Conservation (phyloP, 768 basidiomycete genomes). For the Tylopilus plumbeoviolaceoides region DNA sequence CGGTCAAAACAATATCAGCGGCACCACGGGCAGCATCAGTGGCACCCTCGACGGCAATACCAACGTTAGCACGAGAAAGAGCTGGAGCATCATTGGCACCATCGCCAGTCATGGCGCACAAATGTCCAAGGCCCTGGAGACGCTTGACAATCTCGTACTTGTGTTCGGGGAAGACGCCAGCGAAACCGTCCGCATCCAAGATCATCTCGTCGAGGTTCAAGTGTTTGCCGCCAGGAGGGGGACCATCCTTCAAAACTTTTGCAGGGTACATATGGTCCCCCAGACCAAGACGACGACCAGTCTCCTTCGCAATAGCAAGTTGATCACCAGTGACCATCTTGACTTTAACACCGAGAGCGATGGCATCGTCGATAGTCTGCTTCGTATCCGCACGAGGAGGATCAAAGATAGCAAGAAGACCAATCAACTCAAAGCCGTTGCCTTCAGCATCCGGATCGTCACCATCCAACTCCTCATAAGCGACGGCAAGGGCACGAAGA, state of each 20-base stretch:
- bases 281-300: conserved; percentile 94
- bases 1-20: conserved; percentile 96
- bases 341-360: conserved; percentile 93
- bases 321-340: conserved; percentile 99
- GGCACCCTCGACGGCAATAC: conserved; percentile 99
- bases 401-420: conserved; percentile 96
- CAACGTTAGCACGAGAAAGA: conserved; percentile 96
- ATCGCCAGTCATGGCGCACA: conserved; percentile 99
- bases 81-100: conserved; percentile 99
- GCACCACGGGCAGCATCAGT: conserved; percentile 98
- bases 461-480: conserved; percentile 88
- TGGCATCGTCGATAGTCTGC: conserved; percentile 96
- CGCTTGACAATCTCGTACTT: conserved; percentile 99
- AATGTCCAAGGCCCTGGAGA: conserved; percentile 91
- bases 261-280: conserved; percentile 99
- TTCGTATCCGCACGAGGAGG: conserved; percentile 98
- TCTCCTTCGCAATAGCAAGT: conserved; percentile 99
- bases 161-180: conserved; percentile 99
- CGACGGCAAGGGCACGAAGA: conserved; percentile 93
- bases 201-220: conserved; percentile 93
- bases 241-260: conserved; percentile 98
- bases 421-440: conserved; percentile 96
- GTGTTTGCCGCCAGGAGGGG: conserved; percentile 82
- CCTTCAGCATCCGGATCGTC: conserved; percentile 83
- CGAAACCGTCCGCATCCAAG: conserved; percentile 98